Base-by-base conservation (phyloP, 2,329 filamentous ascomycete genomes). In the Alternaria triticina region DNA sequence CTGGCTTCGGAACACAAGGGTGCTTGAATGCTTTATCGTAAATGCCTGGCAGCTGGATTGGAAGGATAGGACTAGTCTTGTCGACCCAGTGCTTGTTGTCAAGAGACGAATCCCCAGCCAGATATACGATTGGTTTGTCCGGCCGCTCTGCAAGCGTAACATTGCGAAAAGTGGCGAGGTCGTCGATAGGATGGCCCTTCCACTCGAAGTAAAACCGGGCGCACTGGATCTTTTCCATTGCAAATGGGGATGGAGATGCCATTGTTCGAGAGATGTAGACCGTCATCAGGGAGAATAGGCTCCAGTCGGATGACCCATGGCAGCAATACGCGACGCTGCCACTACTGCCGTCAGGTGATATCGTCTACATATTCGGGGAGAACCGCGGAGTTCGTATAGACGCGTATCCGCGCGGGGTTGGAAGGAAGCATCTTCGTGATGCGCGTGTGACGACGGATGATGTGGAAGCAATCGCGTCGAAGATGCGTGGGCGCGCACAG, bases 31-130 rank as follows among this genome's bases (percentile, higher is more conserved):
- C 66, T 1, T 69, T 54, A 2, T 68, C 7, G 61, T 80, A 80
- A 6, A 80, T 77, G 1, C 70, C 54, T 2, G 78, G 77, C 1
- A 73, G 51, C 3, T 65, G 49, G 7, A 69, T 61, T 5, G 64
- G 59, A 6, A 70, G 17, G 1, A 63, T 50, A 0, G 58, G 2
- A 57, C 60, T 9, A 64, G 62, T 6, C 59, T 28, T 63, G 13
- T 70, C 58, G 1, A 80, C 70, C 78, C 78, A 81, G 64, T 67
- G 72, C 56, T 80, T 81, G 62, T 81, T 80, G 62, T 81, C 79
- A 5, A 80, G 72, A 17, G 78, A 80, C 6, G 79, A 81, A 57
- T 81, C 78, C 54, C 78, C 78, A 6, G 76, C 79, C 6, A 81
- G 68, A 47, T 74, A 81, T n/a, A 79, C 60, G 40, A 79, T 74